Evolutionary conservation across 768 basidiomycete species (phyloP).

Genomic region (Royoungia palumana): DNA sequence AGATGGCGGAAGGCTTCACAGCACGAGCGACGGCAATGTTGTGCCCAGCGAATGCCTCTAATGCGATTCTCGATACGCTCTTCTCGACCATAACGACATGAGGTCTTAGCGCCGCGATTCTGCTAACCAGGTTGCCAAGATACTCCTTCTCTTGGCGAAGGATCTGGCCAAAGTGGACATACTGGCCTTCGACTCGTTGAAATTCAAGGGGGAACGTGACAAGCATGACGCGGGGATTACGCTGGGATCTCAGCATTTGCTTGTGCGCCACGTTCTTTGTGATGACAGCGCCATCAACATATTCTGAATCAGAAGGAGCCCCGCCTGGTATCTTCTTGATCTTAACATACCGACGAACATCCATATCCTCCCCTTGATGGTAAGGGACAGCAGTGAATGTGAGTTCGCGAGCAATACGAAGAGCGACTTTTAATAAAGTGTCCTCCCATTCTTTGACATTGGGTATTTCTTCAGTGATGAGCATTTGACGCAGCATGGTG

Average conservation of each 20-base stretch:
- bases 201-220: conserved; percentile 95
- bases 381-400: conserved; percentile 70
- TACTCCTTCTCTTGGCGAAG: conserved; percentile 92
- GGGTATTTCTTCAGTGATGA: conserved; percentile 77
- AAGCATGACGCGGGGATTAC: conserved; percentile 92
- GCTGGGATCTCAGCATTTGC: conserved; percentile 78
- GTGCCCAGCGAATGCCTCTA: conserved; percentile 80
- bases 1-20: conserved; percentile 84
- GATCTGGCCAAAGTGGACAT: conserved; percentile 89
- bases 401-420: conserved; percentile 82
- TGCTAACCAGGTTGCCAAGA: conserved; percentile 78
- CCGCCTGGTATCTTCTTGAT: conserved; percentile 99
- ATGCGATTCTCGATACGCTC: conserved; percentile 84
- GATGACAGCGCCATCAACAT: conserved; percentile 94
- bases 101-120: conserved; percentile 88
- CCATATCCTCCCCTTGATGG: conserved; percentile 89
- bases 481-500: conserved; percentile 87
- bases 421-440: conserved; percentile 72
- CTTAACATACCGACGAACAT: conserved; percentile 92
- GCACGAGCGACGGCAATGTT: conserved; percentile 88
- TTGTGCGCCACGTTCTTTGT: conserved; percentile 98
- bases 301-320: conserved; percentile 88
- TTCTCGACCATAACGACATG: conserved; percentile 91
- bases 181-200: conserved; percentile 87
- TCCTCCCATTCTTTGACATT: conserved; percentile 88